phyloP scores from a whole-genome alignment of 192 early-diverging fungal genomes.

The Funneliformis mosseae region DNA sequence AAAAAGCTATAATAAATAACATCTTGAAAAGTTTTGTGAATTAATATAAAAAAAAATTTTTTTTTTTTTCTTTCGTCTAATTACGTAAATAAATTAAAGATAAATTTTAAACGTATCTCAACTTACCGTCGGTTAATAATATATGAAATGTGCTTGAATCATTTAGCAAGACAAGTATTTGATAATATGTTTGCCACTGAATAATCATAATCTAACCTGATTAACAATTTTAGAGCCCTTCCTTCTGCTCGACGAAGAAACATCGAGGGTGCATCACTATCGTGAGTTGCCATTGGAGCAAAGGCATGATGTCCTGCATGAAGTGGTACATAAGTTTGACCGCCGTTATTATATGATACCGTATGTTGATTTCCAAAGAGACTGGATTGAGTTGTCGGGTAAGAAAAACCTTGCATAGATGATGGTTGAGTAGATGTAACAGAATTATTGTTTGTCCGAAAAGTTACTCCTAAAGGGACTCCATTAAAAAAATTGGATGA shows the following conservation, averaged over 20 bases:
- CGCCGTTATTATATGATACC: background rate
- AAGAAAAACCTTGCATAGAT: background rate
- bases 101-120: background rate
- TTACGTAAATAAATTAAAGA: background rate
- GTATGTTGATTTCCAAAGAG: background rate
- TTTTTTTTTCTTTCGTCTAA: background rate
- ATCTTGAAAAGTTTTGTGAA: background rate
- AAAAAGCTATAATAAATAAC: background rate
- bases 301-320: background rate
- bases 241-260: background rate
- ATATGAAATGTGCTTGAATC: background rate
- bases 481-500: conserved; percentile 1
- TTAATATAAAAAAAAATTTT: background rate
- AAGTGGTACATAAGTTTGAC: background rate
- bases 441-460: background rate
- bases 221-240: background rate
- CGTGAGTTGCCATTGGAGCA: background rate
- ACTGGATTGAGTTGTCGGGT: background rate
- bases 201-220: conserved; percentile 2
- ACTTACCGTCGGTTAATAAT: background rate
- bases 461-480: background rate
- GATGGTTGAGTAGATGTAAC: background rate
- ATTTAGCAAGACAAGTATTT: conserved; percentile 20
- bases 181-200: conserved; percentile 6
- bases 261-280: background rate